Evolutionary conservation across 1,139 yeast genomes (phyloP), one percentile per base, ranked within the genome.

Genomic region (Nadsonia commutata): DNA sequence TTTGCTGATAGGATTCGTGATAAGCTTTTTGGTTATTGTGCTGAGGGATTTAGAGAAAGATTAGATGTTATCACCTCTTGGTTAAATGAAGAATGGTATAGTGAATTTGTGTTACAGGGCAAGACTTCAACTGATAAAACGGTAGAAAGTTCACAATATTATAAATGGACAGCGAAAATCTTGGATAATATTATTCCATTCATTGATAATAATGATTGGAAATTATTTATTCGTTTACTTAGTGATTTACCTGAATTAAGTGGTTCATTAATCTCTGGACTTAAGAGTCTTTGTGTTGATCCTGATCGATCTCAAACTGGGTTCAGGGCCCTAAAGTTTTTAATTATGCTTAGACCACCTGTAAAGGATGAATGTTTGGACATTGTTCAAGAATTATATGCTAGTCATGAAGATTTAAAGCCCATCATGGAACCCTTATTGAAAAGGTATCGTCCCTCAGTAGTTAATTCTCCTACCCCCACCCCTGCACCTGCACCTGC

Each of bases 71-170:
- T 84, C n/a, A 76, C 88, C 36, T 86, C 82, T 49, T 93, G 99
- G 99, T 66, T 93, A 44, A 88, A 83, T 54, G 98, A 90, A 60
- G 98, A 93, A 60, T 93, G 96, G 94, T 88, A 78, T 59, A 72
- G 78, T 40, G 94, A 81, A 51, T 64, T 64, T 49, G 75, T 74
- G 1, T 63, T 62, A 27, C 37, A 38, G 19, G 49, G 40, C 2
- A 27, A 27, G n/a, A n/a, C n/a, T n/a, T n/a, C n/a, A n/a, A 31
- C 45, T 22, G 21, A 20, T 40, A 38, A 20, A 37, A 51, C 33
- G 11, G 46, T 52, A 17, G 46, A 48, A n/a, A 50, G 48, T 8
- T 51, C 57, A 2, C 46, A 49, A 7, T 62, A 62, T 19, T 53
- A 56, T 23, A 66, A 68, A 46, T 86, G 95, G 83, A 74, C 93